phyloP scores from a whole-genome alignment of 129 eudicot species.

The Deinandra increscens region DNA sequence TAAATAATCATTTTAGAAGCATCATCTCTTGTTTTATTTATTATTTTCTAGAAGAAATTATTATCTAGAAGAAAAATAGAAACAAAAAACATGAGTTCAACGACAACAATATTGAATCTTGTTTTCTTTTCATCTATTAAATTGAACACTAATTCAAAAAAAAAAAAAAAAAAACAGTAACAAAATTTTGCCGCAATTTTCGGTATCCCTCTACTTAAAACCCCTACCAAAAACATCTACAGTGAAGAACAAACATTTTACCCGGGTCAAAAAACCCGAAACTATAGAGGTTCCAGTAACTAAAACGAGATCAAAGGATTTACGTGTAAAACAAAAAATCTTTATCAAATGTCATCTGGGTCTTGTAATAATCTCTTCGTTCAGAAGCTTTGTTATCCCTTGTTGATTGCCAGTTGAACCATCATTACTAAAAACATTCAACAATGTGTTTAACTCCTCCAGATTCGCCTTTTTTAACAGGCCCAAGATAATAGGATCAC shows the following conservation, averaged over 20 bases:
- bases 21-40: too few relatives aligned
- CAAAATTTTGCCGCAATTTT: background rate
- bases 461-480: slow-evolving; percentile 66
- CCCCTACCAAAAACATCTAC: slow-evolving; percentile 26
- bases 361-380: slow-evolving; percentile 57
- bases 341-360: slow-evolving; percentile 36
- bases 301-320: slow-evolving; percentile 33
- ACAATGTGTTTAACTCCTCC: slow-evolving; percentile 57
- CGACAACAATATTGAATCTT: too few relatives aligned
- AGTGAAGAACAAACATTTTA: slow-evolving; percentile 22
- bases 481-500: slow-evolving; percentile 43
- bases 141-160: slow-evolving; percentile 23
- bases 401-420: slow-evolving; percentile 35
- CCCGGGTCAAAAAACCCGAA: background rate
- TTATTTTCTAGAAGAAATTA: too few relatives aligned
- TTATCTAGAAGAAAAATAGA: too few relatives aligned
- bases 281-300: slow-evolving; percentile 20
- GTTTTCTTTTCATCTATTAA: slow-evolving; percentile 14
- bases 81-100: background rate
- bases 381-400: slow-evolving; percentile 46
- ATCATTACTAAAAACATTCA: slow-evolving; percentile 41
- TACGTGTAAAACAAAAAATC: slow-evolving; percentile 34
- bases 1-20: too few relatives aligned
- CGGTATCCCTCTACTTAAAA: slow-evolving; percentile 31
- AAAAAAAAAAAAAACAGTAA: background rate